Conservation (phyloP, 2,329 filamentous ascomycete genomes). For the Pyricularia sp. region DNA sequence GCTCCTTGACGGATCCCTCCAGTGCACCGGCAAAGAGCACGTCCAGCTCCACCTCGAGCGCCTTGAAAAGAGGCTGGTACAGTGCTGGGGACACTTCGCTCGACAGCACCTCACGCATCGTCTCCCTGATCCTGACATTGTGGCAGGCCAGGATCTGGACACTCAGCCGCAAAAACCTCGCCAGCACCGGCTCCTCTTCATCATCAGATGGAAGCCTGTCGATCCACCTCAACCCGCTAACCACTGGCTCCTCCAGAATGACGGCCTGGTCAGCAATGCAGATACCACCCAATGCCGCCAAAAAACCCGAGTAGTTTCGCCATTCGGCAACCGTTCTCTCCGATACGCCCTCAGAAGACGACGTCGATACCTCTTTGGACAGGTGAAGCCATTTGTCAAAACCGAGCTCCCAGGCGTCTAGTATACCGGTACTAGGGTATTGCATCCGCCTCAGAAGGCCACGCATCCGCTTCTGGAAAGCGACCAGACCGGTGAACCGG, state of each 20-base stretch:
- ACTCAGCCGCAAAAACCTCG: conserved; percentile 51
- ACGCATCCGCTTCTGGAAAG: conserved; percentile 58
- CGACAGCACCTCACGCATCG: conserved; percentile 56
- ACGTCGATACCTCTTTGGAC: conserved; percentile 52
- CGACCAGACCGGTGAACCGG: conserved; percentile 58
- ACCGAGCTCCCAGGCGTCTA: conserved; percentile 57
- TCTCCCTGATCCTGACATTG: conserved; percentile 56
- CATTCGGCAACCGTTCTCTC: conserved; percentile 52
- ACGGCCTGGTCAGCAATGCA: conserved; percentile 52
- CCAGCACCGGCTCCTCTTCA: conserved; percentile 50
- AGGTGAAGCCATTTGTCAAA: conserved; percentile 57
- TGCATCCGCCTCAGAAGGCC: conserved; percentile 50
- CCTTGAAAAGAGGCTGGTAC: conserved; percentile 54
- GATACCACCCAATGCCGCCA: conserved; percentile 57
- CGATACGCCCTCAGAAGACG: conserved; percentile 38
- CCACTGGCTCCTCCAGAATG: conserved; percentile 46
- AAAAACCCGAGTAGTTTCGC: conserved; percentile 60
- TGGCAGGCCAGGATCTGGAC: conserved; percentile 56
- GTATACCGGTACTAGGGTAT: conserved; percentile 55
- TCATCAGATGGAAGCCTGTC: conserved; percentile 49
- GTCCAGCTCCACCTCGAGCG: conserved; percentile 56
- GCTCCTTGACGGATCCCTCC: conserved; percentile 36
- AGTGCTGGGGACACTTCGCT: conserved; percentile 53
- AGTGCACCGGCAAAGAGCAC: conserved; percentile 49
- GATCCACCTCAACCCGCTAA: conserved; percentile 54